phyloP scores from a whole-genome alignment of 208 protist genomes.

The Trypanosoma platydactyli region DNA sequence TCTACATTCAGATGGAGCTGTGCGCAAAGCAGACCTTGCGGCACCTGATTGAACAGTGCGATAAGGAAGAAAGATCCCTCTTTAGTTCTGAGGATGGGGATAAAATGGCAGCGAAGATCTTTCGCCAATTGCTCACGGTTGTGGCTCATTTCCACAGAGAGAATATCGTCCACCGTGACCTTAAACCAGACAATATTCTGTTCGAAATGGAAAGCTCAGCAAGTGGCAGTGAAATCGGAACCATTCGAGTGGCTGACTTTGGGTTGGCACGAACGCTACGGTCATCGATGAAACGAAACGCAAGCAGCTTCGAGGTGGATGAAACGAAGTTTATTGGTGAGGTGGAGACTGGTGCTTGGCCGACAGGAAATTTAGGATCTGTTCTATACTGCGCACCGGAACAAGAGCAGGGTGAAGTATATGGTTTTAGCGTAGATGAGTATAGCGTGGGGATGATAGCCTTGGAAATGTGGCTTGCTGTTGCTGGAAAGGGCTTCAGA shows the following conservation, averaged over 20 bases:
- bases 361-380: constrained; percentile 68
- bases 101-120: constrained; percentile 60
- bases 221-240: constrained; percentile 50
- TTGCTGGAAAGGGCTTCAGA: constrained; percentile 74
- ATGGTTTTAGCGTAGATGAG: constrained; percentile 87
- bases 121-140: constrained; percentile 77
- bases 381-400: constrained; percentile 87
- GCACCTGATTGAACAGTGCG: constrained; percentile 71
- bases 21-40: constrained; percentile 71
- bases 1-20: constrained; percentile 91
- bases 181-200: constrained; percentile 83
- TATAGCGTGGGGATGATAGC: constrained; percentile 89
- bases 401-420: constrained; percentile 68
- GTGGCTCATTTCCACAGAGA: constrained; percentile 75
- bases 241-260: constrained; percentile 84
- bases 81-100: constrained; percentile 58
- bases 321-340: constrained; percentile 22
- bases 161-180: constrained; percentile 67
- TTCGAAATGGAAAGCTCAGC: constrained; percentile 62
- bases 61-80: constrained; percentile 37
- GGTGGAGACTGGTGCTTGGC: neutral
- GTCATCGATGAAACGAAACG: constrained; percentile 39
- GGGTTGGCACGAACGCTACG: constrained; percentile 67
- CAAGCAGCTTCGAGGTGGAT: constrained; percentile 46
- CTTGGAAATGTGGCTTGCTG: constrained; percentile 85